Conservation (phyloP, 805 yeast genomes). For the Millerozyma miso region DNA sequence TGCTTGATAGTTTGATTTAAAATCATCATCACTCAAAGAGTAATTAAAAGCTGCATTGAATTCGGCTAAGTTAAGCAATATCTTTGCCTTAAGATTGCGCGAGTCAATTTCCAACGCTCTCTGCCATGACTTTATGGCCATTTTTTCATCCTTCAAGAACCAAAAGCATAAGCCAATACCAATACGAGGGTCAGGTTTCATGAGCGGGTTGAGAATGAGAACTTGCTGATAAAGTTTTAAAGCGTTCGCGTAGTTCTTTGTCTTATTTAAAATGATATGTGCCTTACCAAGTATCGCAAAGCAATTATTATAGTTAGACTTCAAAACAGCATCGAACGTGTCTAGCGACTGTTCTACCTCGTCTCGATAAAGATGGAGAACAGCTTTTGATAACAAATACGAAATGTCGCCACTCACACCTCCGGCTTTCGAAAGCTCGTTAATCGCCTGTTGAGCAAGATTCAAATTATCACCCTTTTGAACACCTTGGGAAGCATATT, state of each 20-base stretch:
- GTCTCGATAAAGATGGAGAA: constrained; percentile 53
- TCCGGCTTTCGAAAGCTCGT: constrained; percentile 11
- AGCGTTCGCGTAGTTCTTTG: constrained; percentile 65
- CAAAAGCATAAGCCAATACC: constrained; percentile 95
- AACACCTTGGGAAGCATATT: constrained; percentile 25
- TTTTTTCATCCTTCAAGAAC: constrained; percentile 71
- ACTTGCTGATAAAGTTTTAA: constrained; percentile 81
- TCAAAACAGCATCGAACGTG: constrained; percentile 58
- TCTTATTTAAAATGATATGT: constrained; percentile 64
- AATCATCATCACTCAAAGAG: constrained; percentile 57
- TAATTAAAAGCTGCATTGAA: constrained; percentile 59
- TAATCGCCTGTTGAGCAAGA: constrained; percentile 21
- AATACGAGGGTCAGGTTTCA: constrained; percentile 87
- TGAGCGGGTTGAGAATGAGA: constrained; percentile 67
- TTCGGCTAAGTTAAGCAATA: constrained; percentile 62
- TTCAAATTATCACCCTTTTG: constrained; percentile 20
- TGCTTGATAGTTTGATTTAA: constrained; percentile 51
- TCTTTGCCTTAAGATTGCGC: constrained; percentile 52
- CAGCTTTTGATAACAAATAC: constrained; percentile 64
- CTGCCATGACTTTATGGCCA: constrained; percentile 82
- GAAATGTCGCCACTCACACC: constrained; percentile 22
- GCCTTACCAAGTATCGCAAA: constrained; percentile 84
- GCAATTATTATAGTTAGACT: constrained; percentile 55
- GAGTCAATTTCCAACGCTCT: constrained; percentile 69
- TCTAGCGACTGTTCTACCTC: constrained; percentile 69